Conservation (phyloP, 2,329 filamentous ascomycete species). For the Microdochium trichocladiopsis region DNA sequence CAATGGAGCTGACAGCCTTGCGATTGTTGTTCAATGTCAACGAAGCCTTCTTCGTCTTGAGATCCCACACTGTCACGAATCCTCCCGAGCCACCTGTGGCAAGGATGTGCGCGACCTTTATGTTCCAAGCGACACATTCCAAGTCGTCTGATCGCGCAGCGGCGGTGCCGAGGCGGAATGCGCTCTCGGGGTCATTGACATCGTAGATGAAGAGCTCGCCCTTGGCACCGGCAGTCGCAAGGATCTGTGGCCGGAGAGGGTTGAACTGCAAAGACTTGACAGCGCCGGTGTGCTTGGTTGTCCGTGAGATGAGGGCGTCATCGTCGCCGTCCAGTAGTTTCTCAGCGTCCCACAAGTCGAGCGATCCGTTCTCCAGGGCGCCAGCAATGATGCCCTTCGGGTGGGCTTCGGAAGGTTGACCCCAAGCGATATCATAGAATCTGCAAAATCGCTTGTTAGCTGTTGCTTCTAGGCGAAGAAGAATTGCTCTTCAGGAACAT, state of each 20-base stretch:
- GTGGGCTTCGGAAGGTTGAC: conserved; percentile 69
- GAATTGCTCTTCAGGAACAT: conserved; percentile 13
- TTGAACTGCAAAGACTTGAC: conserved; percentile 98
- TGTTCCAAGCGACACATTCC: conserved; percentile 97
- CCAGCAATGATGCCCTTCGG: conserved; percentile 88
- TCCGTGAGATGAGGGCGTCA: conserved; percentile 79
- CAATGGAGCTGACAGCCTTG: conserved; percentile 90
- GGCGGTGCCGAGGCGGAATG: conserved; percentile 81
- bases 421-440: conserved; percentile 97
- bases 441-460: conserved; percentile 36
- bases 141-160: conserved; percentile 90
- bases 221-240: conserved; percentile 89
- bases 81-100: conserved; percentile 89
- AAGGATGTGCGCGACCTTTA: conserved; percentile 92
- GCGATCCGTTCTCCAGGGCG: conserved; percentile 86
- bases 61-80: conserved; percentile 96
- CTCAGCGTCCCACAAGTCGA: conserved; percentile 89
- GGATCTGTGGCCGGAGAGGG: conserved; percentile 79
- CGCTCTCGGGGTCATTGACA: conserved; percentile 79
- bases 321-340: conserved; percentile 50
- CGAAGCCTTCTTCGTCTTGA: conserved; percentile 96
- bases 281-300: conserved; percentile 82
- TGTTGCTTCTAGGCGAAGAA: neutral
- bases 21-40: conserved; percentile 92
- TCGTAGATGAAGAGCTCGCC: conserved; percentile 97